phyloP scores from a whole-genome alignment of 75 land plant genomes.

The Pinus taeda region DNA sequence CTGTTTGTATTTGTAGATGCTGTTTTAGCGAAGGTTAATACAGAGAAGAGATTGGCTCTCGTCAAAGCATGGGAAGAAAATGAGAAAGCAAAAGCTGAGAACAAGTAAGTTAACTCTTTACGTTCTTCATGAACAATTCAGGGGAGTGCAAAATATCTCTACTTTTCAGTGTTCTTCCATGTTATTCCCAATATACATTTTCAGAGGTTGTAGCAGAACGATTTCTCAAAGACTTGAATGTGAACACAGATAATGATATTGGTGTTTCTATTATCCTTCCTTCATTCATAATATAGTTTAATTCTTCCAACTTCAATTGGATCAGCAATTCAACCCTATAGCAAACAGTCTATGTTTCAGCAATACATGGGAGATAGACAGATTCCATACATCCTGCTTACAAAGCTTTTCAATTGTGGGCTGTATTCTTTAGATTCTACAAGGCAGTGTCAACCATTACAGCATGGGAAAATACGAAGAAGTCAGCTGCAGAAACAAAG shows the following conservation, averaged over 20 bases:
- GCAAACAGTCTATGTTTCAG: neutral
- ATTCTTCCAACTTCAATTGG: neutral
- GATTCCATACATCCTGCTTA: neutral
- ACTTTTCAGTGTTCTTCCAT: neutral
- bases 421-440: conserved; percentile 48
- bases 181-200: neutral
- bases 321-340: neutral
- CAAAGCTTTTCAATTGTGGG: neutral
- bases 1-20: conserved; percentile 32
- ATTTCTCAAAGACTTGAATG: neutral
- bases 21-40: conserved; percentile 56
- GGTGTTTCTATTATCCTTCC: neutral
- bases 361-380: neutral
- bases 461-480: conserved; percentile 79
- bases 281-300: neutral
- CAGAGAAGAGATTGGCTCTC: conserved; percentile 59
- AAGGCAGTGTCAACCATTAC: conserved; percentile 49
- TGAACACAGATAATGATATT: neutral
- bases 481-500: conserved; percentile 65
- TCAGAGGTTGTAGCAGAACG: neutral
- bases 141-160: neutral
- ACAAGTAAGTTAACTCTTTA: conserved; percentile 42
- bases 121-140: neutral
- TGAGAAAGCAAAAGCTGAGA: conserved; percentile 63
- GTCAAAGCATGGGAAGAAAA: conserved; percentile 87